These are phyloP conservation scores for Meyerozyma guilliermondii DNA, from an alignment of 1,139 yeast species.

Conservation along the genomic window DNA sequence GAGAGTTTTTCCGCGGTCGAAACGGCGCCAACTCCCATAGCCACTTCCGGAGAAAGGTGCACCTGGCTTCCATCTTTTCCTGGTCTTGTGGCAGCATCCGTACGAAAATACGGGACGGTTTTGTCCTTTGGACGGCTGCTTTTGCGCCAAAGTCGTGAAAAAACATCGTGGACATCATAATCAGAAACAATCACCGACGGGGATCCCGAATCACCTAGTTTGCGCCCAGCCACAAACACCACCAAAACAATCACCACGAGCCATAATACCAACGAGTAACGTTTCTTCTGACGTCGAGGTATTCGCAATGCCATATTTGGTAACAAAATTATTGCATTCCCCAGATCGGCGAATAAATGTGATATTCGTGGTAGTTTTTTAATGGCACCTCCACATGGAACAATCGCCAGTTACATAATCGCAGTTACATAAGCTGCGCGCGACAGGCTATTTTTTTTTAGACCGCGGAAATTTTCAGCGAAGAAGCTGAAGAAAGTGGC, in stretches of 20 bases:
- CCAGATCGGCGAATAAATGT: not conserved
- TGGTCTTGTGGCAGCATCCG: slow-evolving; percentile 11
- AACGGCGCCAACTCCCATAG: not conserved
- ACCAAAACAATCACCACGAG: not conserved
- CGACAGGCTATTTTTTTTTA: not conserved
- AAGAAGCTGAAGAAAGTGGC: slow-evolving; percentile 15
- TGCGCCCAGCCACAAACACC: not conserved
- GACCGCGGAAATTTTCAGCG: no score
- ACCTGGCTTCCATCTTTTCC: slow-evolving; percentile 3
- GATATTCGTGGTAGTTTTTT: not conserved
- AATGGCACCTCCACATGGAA: not conserved
- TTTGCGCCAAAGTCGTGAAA: not conserved
- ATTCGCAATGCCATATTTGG: not conserved
- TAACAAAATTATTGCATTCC: not conserved
- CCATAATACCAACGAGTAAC: not conserved
- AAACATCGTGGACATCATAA: not conserved
- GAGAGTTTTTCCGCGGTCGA: slow-evolving; percentile 8
- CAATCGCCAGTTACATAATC: no score
- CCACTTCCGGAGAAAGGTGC: not conserved
- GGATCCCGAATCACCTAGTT: not conserved
- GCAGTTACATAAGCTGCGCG: not conserved
- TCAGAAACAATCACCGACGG: not conserved
- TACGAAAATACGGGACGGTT: slow-evolving; percentile 17
- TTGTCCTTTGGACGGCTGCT: slow-evolving; percentile 6
- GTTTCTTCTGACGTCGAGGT: not conserved